Evolutionary conservation across 257 asterid species (phyloP), one percentile per base, ranked within the genome.

Genomic region (Nicotiana tabacum): DNA sequence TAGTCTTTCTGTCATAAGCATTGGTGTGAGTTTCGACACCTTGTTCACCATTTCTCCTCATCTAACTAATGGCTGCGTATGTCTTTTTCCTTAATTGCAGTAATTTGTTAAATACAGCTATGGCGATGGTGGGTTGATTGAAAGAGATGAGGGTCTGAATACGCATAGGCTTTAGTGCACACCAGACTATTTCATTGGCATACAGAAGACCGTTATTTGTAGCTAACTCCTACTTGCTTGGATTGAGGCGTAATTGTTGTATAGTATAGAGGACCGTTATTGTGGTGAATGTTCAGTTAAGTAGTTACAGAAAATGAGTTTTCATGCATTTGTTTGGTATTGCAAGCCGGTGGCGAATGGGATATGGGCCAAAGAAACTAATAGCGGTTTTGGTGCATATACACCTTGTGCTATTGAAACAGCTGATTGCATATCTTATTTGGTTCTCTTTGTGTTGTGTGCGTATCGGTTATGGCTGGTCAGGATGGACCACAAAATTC

Each of bases 401-500:
- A 95, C 97, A 15, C 99, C 98, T 11, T 95, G 99, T 83, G 92
- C 90, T 81, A 83, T 89, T 29, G 93, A 87, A 77, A 88, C 97
- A 66, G 37, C 98, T 92, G 83, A 90, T 90, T 90, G 86, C 77
- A 82, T 91, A 58, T 90, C 97, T 43, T 89, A 90, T 81, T 69
- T 93, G 84, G 89, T 92, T 79, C 89, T 93, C 27, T 79, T 92
- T 30, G 91, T 90, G 17, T 62, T 93, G 83, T 93, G 97, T 83
- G 66, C 87, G 21, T 93, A 89, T 78, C 87, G 97, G 83, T 81
- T 90, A 84, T 91, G 94, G 91, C 86, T 90, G 76, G 89, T 85
- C 83, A 88, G 66, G 83, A 66, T 78, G 77, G 87, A 87, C 78
- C 84, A 81, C 70, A 89, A 83, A 76, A 84, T 87, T 84, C 84